These are phyloP conservation scores for Daldinia sp. DNA, from an alignment of 2,329 filamentous ascomycete species.

Conservation along the genomic window DNA sequence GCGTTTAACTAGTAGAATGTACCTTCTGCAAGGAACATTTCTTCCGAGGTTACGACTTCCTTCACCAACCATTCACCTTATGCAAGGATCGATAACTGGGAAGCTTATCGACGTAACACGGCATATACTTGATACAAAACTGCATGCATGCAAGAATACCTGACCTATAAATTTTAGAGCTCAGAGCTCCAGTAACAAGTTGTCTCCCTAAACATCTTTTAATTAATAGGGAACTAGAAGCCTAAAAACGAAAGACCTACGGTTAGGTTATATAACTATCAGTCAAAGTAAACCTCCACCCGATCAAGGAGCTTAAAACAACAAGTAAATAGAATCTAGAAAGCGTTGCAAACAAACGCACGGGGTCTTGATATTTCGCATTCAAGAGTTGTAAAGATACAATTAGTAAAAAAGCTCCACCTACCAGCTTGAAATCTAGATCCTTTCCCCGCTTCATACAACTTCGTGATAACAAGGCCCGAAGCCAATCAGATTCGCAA, in stretches of 20 bases:
- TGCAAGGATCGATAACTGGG: background rate
- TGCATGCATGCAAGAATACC: background rate
- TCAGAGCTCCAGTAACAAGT: too few relatives aligned
- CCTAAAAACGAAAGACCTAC: too few relatives aligned
- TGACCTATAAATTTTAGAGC: background rate
- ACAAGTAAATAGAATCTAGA: background rate
- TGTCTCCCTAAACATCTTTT: too few relatives aligned
- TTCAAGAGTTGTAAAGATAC: background rate
- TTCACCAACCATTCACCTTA: too few relatives aligned
- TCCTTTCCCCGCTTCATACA: slow-evolving; percentile 28
- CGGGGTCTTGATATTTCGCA: background rate
- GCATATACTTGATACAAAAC: background rate
- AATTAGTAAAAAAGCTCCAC: slow-evolving; percentile 14
- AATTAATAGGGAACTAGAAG: too few relatives aligned
- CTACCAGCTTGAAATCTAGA: background rate
- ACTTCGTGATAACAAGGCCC: background rate
- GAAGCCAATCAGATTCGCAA: background rate
- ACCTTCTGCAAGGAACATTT: background rate
- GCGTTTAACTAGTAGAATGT: background rate
- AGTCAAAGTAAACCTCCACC: background rate
- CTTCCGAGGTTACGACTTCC: background rate
- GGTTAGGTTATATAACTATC: too few relatives aligned
- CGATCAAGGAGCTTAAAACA: background rate
- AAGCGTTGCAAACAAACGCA: background rate
- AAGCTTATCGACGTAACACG: background rate